Conservation (phyloP, 306 rosid genomes). For the Crataegus laevigata region DNA sequence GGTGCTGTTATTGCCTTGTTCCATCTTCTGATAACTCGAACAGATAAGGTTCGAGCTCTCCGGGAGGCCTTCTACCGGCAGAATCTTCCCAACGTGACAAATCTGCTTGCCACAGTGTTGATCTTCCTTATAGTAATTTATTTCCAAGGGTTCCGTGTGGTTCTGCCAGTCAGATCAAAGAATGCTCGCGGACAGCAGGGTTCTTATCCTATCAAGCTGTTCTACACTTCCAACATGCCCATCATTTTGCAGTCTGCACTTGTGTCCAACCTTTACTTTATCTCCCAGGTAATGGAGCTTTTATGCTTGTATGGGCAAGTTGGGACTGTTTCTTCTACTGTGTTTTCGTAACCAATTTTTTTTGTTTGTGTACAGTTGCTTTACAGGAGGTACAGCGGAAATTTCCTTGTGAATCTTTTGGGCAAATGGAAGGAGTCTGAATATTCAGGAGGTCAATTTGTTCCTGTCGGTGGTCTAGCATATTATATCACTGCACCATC, state of each 20-base stretch:
- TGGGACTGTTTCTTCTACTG: neutral
- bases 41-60: conserved; percentile 85
- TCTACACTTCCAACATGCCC: conserved; percentile 97
- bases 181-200: conserved; percentile 96
- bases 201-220: conserved; percentile 88
- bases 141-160: conserved; percentile 97
- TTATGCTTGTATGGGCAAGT: conserved; percentile 1
- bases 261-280: conserved; percentile 82
- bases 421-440: conserved; percentile 96
- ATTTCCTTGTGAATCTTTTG: conserved; percentile 77
- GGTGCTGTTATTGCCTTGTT: conserved; percentile 92
- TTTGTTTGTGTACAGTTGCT: conserved; percentile 45
- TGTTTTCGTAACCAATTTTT: conserved; percentile 3
- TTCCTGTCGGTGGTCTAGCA: conserved; percentile 92
- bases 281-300: conserved; percentile 68
- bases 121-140: conserved; percentile 78
- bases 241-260: conserved; percentile 96
- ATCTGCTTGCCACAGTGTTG: conserved; percentile 82
- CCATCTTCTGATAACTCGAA: conserved; percentile 76
- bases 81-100: conserved; percentile 92
- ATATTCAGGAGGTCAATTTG: conserved; percentile 75
- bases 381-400: conserved; percentile 77
- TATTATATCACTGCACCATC: conserved; percentile 92
- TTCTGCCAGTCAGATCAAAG: conserved; percentile 93
- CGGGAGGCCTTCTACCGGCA: conserved; percentile 92